Base-by-base conservation (phyloP, 225 moss, liverwort and hornwort species). In the Thuidium tamariscinum region DNA sequence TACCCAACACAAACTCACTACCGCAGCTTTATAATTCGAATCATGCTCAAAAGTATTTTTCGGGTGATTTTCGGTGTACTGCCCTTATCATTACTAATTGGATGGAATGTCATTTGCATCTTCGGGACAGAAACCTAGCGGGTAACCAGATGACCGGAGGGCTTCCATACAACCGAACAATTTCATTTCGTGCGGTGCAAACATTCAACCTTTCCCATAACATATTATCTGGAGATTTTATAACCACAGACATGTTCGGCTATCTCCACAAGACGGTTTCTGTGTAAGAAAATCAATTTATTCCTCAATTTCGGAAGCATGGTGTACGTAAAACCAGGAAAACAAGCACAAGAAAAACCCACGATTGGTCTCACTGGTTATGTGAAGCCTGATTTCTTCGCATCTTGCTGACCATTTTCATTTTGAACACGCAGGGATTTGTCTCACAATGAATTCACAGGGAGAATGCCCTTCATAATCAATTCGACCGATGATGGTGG, bases 121-220 rank as follows among this genome's bases (percentile, higher is more conserved):
- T 17, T 49, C 19, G 23, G 34, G 61, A 37, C 85, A 90, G 83
- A 83, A 88, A 90, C n/a, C 0, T 90, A 7, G 90, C 61, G 25
- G 88, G 85, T 67, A 90, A 90, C 83, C 75, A 83, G 80, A 5
- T 90, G 74, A 86, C 61, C 20, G 88, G 90, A 34, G 11, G 55
- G 32, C 64, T 89, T 56, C 80, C 36, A 30, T 0, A 0, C 7
- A n/a, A 85, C 13, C 15, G 0, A 41, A 5, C 67, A 4, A 7
- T 0, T 14, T 56, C 87, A 22, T 85, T 85, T 65, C 77, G 41
- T 16, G 85, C 77, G 16, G 32, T 77, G 65, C 85, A 85, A 66
- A 85, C 66, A 39, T 42, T 85, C 42, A 85, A 85, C 85, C 22
- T 89, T 59, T 87, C 89, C 22, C 3, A 74, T 5, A 90, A 90